Base-by-base conservation (phyloP, 805 yeast genomes). In the Candida nemodendra region DNA sequence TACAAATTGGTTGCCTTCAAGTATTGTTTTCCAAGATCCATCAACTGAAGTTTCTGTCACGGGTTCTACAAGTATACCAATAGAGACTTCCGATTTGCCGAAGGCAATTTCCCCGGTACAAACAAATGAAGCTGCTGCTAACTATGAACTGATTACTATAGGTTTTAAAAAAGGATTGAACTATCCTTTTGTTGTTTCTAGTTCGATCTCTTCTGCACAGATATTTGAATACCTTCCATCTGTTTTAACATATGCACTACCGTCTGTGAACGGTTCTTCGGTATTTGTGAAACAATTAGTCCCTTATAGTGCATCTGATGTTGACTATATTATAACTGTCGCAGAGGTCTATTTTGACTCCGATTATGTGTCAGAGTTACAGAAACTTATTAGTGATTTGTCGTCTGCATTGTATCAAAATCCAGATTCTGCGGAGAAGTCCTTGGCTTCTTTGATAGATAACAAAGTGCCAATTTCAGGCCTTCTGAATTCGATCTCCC, bases 301-400 rank as follows among this genome's bases (percentile, higher is more conserved):
- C 43, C 98, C 98, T 26, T 84, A 79, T 56, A 71, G 80, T 13
- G 74, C 86, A 2, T 39, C 67, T 1, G 64, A 62, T 11, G 69
- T 69, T 34, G 68, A 68, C 32, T 91, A 87, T 61, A 74, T 88
- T 43, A 86, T 86, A 38, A 84, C 97, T 0, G 85, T 90, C 44
- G 98, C 97, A 5, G 84, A 84, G 58, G 83, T 87, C 38, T 88
- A 84, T 58, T 83, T 88, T 66, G 95, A 95, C 16, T 58, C 64
- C 9, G 58, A 61, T 9, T 62, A 72, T 21, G 72, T 85, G 13
- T 50, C 59, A 1, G 57, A 65, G 0, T 68, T 91, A 45, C 75
- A 76, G 41, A 61, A 61, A 13, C 60, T 69, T 26, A 60, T 91
- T 29, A 62, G 67, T 34, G 64, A 79, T 40, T 47, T 69, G 0